These are phyloP conservation scores for Corinectria fuckeliana DNA, from an alignment of 2,329 filamentous ascomycete genomes.

Conservation along the genomic window DNA sequence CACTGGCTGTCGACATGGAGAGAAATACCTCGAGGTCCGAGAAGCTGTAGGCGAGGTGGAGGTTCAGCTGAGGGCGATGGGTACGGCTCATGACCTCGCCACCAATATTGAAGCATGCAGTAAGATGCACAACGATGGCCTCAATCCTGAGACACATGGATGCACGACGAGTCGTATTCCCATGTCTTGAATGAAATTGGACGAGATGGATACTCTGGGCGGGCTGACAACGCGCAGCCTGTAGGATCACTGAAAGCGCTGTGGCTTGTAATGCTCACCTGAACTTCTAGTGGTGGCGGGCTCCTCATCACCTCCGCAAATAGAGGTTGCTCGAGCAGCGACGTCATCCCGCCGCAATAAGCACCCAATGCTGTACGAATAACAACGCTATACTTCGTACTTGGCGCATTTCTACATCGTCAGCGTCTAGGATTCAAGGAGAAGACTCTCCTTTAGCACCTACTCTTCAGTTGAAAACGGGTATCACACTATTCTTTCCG, in stretches of 20 bases:
- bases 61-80: background rate
- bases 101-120: background rate
- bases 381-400: background rate
- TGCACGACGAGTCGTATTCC: background rate
- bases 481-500: too few relatives aligned
- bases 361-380: background rate
- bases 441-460: background rate
- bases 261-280: background rate
- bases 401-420: too few relatives aligned
- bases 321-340: background rate
- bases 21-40: slow-evolving; percentile 28
- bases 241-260: background rate
- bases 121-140: background rate
- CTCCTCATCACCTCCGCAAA: slow-evolving; percentile 41
- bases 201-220: background rate
- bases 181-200: background rate
- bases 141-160: background rate
- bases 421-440: background rate
- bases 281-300: slow-evolving; percentile 44
- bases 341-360: background rate
- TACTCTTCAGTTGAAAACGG: background rate
- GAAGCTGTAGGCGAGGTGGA: slow-evolving; percentile 45
- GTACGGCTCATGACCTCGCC: background rate
- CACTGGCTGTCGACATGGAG: slow-evolving; percentile 38
- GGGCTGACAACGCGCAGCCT: background rate